Base-by-base conservation (phyloP, 2,329 filamentous ascomycete species). In the Zasmidium cellare region DNA sequence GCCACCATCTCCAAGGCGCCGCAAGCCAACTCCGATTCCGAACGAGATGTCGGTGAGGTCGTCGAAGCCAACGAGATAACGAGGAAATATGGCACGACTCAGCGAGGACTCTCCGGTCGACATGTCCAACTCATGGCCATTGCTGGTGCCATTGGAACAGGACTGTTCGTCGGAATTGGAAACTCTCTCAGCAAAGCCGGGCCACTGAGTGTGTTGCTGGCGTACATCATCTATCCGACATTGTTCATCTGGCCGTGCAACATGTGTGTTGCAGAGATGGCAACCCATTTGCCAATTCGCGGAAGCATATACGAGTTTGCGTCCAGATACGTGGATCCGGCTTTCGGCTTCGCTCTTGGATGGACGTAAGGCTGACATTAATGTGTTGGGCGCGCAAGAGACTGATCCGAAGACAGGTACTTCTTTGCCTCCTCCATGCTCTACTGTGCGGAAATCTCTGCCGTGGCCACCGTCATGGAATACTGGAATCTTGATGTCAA, bases 381-480 rank as follows among this genome's bases (percentile, higher is more conserved):
- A 7, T 47, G n/a, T 14, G n/a, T 19, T 23, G 16, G n/a, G 23
- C 23, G 11, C 6, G 19, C 6, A 12, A 14, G n/a, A 47, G 12
- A 14, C 46, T 47, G 20, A 47, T 14, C 6, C 6, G 14, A 14
- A 6, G n/a, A 19, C 46, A 49, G 47, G n/a, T 52, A 80, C 64
- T 80, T 77, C 76, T 81, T 80, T 53, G 75, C 75, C 1, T 65
- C 75, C 50, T 75, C 76, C 0, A 80, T 81, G 28, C 64, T 78
- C 35, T 75, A 79, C 25, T 58, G 55, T 18, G 81, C 83, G 55
- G 86, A 88, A 69, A 86, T 88, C 57, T 82, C 83, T 0, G 86
- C 86, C 11, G 83, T 84, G 18, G 81, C 82, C 46, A 82, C 87
- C 1, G 74, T 88, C 20, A 84, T 88, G 59, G 75, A 84, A 64